phyloP scores from a whole-genome alignment of 2,329 filamentous ascomycete genomes.

The Sclerotinia spermophila region DNA sequence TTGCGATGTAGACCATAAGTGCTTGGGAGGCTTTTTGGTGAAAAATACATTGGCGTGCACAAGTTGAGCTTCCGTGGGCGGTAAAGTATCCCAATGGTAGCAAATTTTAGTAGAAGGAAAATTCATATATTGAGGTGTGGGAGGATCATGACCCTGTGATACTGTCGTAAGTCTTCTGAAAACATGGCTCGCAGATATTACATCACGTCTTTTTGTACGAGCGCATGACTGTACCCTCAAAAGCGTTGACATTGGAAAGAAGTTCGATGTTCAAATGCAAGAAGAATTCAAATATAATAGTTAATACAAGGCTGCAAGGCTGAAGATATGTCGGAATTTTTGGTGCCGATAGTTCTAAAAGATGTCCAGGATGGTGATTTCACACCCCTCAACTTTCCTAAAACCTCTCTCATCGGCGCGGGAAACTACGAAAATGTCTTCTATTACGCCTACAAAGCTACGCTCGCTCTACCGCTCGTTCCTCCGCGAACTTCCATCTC shows the following conservation, averaged over 20 bases:
- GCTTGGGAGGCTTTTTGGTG: conserved; percentile 45
- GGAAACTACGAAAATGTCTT: conserved; percentile 22
- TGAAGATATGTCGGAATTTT: conserved; percentile 10
- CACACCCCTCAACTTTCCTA: neutral
- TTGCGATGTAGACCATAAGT: conserved; percentile 56
- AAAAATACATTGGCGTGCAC: conserved; percentile 46
- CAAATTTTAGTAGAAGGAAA: conserved; percentile 32
- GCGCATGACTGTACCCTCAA: conserved; percentile 19
- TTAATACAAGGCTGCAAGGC: conserved; percentile 8
- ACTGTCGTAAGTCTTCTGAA: conserved; percentile 6
- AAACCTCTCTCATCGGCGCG: neutral
- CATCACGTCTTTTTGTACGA: neutral
- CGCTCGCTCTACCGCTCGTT: conserved; percentile 84
- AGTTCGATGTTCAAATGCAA: neutral
- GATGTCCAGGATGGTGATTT: neutral
- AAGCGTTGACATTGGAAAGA: conserved; percentile 18
- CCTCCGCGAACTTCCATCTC: conserved; percentile 82
- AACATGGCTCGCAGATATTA: neutral
- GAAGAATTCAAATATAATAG: neutral
- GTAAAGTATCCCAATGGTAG: conserved; percentile 49
- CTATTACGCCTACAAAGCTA: conserved; percentile 46
- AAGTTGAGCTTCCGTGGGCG: conserved; percentile 44
- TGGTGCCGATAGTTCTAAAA: neutral
- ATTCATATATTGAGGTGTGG: conserved; percentile 12
- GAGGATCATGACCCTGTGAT: conserved; percentile 5